A percentile compares a stretch with the other conserved stretches of the same genome.
Evolutionary conservation across 768 basidiomycete species (phyloP).

Genomic region (Saitozyma sp.): DNA sequence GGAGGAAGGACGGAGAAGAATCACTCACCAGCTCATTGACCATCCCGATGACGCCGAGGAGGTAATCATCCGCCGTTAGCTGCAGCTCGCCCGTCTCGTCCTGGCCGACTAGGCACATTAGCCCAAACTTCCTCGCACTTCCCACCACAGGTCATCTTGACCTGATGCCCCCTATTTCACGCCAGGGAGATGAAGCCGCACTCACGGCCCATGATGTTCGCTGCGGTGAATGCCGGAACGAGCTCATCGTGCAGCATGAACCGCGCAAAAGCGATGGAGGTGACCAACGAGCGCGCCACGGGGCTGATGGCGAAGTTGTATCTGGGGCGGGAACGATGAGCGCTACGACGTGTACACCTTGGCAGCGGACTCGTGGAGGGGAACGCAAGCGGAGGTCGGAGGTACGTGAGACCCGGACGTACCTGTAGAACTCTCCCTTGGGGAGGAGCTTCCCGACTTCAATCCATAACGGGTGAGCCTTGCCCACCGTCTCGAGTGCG

Average conservation of each 20-base stretch:
- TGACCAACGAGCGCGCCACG: constrained; percentile 38
- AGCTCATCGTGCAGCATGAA: constrained; percentile 53
- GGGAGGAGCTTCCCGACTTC: constrained; percentile 49
- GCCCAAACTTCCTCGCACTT: constrained; percentile 1
- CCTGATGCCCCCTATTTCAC: not conserved
- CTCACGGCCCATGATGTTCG: constrained; percentile 51
- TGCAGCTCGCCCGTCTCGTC: constrained; percentile 47
- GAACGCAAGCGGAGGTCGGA: not conserved
- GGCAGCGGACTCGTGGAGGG: constrained; percentile 1
- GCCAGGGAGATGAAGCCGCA: not conserved
- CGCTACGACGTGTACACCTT: constrained; percentile 1
- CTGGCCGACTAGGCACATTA: constrained; percentile 34
- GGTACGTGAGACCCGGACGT: constrained; percentile 18
- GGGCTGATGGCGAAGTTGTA: constrained; percentile 36
- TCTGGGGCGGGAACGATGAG: constrained; percentile 1
- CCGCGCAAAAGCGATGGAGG: constrained; percentile 45
- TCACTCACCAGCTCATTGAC: constrained; percentile 53
- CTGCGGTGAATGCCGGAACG: constrained; percentile 42
- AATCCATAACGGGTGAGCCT: constrained; percentile 27
- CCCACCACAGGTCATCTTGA: no score
- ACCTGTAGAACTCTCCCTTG: constrained; percentile 51
- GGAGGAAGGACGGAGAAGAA: not conserved
- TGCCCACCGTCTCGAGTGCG: constrained; percentile 21
- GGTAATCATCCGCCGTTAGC: constrained; percentile 55
- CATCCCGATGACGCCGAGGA: constrained; percentile 55